Conservation (phyloP, 2,329 filamentous ascomycete species). For the Trematosphaeria pertusa region DNA sequence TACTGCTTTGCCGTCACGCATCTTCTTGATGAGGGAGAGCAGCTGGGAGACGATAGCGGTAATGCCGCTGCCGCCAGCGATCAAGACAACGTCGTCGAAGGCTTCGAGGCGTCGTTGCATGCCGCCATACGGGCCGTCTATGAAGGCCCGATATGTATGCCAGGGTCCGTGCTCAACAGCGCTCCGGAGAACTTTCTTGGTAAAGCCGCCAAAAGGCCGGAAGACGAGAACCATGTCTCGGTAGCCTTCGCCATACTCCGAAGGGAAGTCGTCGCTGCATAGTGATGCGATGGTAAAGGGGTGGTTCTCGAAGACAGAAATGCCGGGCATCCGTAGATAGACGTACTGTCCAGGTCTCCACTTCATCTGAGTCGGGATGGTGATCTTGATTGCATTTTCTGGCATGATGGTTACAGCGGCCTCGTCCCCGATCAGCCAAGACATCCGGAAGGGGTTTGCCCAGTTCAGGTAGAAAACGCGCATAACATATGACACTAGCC, state of each 20-base stretch:
- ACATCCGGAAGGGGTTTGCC: conserved; percentile 77
- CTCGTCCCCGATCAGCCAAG: conserved; percentile 89
- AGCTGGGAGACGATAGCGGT: conserved; percentile 92
- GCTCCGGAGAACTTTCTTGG: conserved; percentile 80
- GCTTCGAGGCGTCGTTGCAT: conserved; percentile 89
- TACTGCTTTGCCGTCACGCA: conserved; percentile 92
- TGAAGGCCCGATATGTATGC: conserved; percentile 88
- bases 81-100: conserved; percentile 91
- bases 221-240: conserved; percentile 91
- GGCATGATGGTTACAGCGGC: conserved; percentile 87
- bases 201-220: conserved; percentile 90
- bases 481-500: conserved; percentile 74
- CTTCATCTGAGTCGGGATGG: conserved; percentile 88
- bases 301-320: conserved; percentile 90
- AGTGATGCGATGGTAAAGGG: conserved; percentile 94
- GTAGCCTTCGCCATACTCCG: conserved; percentile 86
- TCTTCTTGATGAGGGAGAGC: conserved; percentile 92
- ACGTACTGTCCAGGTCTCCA: conserved; percentile 96
- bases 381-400: conserved; percentile 94
- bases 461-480: conserved; percentile 90
- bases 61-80: conserved; percentile 93
- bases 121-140: conserved; percentile 94
- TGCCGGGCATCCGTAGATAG: conserved; percentile 91
- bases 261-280: conserved; percentile 92
- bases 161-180: conserved; percentile 86